Evolutionary conservation across 805 yeast genomes (phyloP), one percentile per base, ranked within the genome.

Genomic region (Pichia paraexigua): DNA sequence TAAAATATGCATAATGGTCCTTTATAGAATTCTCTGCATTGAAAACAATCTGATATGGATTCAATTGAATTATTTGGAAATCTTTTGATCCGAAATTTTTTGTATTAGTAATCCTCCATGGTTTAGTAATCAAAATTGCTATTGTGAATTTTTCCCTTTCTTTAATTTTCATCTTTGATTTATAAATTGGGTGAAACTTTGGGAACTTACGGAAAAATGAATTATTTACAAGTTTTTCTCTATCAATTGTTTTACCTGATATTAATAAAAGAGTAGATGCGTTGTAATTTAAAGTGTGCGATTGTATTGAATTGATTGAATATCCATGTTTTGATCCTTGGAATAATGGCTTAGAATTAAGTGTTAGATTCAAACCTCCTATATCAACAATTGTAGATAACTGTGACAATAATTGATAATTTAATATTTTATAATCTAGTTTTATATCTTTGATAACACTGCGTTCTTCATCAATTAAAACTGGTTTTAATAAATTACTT

Each of bases 231-330:
- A 78, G 82, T 32, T 86, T 65, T 48, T 70, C 75, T 50, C 72
- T 77, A 21, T 69, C 28, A 13, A 83, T 63, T 45, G 79, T 63
- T 57, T 73, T 76, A 0, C 97, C 98, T 3, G 80, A 76, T 0
- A 92, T 71, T 0, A 91, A 53, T 10, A 91, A 57, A 1, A 92
- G 63, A 0, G 96, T 79, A 0, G 97, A 96, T 0, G 96, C 94
- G 58, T 79, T 82, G 96, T 97, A 92, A 59, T 90, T 88, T 71
- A 88, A 80, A 0, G 85, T 85, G 56, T 83, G 87, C 51, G 84
- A 77, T 66, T 91, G 96, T 52, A 92, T 76, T 0, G 96, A 85
- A 30, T 95, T 71, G 77, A 91, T 87, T 0, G 96, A 87, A 63
- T 87, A 92, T 2, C 98, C 98, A 47, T 82, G 73, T 46, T 79